Conservation (phyloP, 306 rosid species). For the Parietaria judaica region DNA sequence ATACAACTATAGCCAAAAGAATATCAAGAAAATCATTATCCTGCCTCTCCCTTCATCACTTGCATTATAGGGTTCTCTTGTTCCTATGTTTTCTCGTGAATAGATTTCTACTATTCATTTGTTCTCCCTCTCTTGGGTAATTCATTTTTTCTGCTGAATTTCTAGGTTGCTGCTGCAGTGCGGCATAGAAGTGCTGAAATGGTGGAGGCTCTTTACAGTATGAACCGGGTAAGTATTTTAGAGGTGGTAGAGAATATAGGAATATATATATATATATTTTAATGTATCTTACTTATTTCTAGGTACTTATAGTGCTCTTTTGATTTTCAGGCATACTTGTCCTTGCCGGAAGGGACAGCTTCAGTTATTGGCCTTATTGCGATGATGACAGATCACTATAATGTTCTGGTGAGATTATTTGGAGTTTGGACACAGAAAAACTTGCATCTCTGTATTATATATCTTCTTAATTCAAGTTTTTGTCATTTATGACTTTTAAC, state of each 20-base stretch:
- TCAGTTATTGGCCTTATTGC: conserved; percentile 78
- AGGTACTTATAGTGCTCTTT: not conserved
- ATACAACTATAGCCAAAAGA: not conserved
- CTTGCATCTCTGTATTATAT: conserved; percentile 2
- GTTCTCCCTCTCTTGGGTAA: conserved; percentile 2
- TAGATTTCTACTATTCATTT: conserved; percentile 2
- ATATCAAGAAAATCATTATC: no score
- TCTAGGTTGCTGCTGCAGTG: conserved; percentile 55
- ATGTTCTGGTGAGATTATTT: conserved; percentile 48
- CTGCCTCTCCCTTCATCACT: not conserved
- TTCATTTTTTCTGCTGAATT: conserved; percentile 21
- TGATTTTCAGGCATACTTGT: conserved; percentile 67
- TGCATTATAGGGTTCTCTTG: not conserved
- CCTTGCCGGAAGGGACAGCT: conserved; percentile 84
- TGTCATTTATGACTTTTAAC: not conserved
- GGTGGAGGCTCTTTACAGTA: conserved; percentile 75
- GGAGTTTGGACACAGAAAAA: not conserved
- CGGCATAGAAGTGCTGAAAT: conserved; percentile 48
- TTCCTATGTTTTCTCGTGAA: conserved; percentile 2
- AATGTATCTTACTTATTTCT: not conserved
- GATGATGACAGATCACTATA: conserved; percentile 83
- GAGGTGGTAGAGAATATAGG: conserved; percentile 16
- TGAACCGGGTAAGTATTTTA: conserved; percentile 43
- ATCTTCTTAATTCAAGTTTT: not conserved
- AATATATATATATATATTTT: not conserved